Evolutionary conservation across 164 flowering plant species (phyloP).

Genomic region (Chimonanthus praecox): DNA sequence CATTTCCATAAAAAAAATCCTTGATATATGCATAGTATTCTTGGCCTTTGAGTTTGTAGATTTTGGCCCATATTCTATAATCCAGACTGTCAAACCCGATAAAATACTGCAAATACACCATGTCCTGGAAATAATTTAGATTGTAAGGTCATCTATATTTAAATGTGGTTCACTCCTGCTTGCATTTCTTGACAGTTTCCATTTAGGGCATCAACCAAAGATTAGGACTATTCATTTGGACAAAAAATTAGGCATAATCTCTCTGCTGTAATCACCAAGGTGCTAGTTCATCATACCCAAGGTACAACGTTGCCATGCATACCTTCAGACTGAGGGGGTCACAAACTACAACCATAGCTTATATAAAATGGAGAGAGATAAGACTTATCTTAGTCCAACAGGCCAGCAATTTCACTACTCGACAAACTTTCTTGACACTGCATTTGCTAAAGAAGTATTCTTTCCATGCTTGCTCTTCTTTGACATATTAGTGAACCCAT

Average conservation of each 20-base stretch:
- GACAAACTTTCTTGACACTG: no score
- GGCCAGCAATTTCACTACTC: no score
- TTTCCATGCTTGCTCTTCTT: no score
- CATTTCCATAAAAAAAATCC: not conserved
- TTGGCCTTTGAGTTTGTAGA: not conserved
- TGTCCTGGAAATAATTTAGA: not conserved
- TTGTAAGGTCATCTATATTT: not conserved
- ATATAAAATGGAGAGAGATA: no score
- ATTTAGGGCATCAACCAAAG: not conserved
- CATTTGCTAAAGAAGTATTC: no score
- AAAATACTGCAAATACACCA: no score
- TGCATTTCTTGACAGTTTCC: not conserved
- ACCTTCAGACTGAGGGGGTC: not conserved
- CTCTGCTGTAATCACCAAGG: not conserved
- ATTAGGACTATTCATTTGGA: not conserved
- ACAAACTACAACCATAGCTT: not conserved
- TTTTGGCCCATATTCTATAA: no score
- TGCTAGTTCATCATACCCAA: not conserved
- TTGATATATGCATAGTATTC: not conserved
- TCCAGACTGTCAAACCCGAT: no score
- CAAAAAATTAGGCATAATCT: not conserved
- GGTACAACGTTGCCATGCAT: not conserved
- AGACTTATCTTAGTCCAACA: no score
- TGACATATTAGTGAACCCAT: no score
- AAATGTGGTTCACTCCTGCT: not conserved